A percentile compares a stretch with the other conserved stretches of the same genome.
phyloP scores from a whole-genome alignment of 2,329 filamentous ascomycete genomes.

The Colletotrichum godetiae region DNA sequence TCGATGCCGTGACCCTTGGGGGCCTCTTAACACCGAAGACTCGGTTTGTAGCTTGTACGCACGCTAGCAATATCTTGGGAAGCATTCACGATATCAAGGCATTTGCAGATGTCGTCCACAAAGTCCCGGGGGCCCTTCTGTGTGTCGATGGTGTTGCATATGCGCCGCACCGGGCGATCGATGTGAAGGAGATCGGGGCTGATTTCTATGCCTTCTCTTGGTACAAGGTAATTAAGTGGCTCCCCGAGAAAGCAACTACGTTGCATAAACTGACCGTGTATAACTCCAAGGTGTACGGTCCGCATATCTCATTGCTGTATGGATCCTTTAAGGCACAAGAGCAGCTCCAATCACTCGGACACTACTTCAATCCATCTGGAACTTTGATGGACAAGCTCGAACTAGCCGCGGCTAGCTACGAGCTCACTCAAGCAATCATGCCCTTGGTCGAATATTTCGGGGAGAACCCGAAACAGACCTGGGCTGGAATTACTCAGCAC shows the following conservation, averaged over 20 bases:
- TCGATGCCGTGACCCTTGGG: not conserved
- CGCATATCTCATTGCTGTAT: slow-evolving; percentile 79
- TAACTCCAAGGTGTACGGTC: slow-evolving; percentile 69
- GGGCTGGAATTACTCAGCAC: not conserved
- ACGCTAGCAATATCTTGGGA: slow-evolving; percentile 79
- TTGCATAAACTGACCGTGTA: not conserved
- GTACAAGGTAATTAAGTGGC: slow-evolving; percentile 70
- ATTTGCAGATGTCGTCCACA: slow-evolving; percentile 65
- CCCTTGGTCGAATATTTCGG: slow-evolving; percentile 51
- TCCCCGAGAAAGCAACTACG: not conserved
- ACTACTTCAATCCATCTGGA: slow-evolving; percentile 73
- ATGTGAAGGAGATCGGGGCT: slow-evolving; percentile 74
- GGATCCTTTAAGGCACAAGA: slow-evolving; percentile 67
- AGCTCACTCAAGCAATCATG: slow-evolving; percentile 69
- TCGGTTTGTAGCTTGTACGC: slow-evolving; percentile 77
- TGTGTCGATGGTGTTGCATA: slow-evolving; percentile 82
- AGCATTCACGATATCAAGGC: slow-evolving; percentile 72
- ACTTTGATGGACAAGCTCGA: slow-evolving; percentile 75
- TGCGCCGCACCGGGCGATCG: slow-evolving; percentile 76
- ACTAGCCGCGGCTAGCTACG: slow-evolving; percentile 76
- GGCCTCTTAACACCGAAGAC: slow-evolving; percentile 59
- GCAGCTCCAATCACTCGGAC: slow-evolving; percentile 65
- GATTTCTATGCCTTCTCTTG: slow-evolving; percentile 83
- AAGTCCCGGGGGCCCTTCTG: slow-evolving; percentile 64
- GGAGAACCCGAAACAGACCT: not conserved